Conservation (phyloP, 2,329 filamentous ascomycete species). For the Sphaerulina populicola region DNA sequence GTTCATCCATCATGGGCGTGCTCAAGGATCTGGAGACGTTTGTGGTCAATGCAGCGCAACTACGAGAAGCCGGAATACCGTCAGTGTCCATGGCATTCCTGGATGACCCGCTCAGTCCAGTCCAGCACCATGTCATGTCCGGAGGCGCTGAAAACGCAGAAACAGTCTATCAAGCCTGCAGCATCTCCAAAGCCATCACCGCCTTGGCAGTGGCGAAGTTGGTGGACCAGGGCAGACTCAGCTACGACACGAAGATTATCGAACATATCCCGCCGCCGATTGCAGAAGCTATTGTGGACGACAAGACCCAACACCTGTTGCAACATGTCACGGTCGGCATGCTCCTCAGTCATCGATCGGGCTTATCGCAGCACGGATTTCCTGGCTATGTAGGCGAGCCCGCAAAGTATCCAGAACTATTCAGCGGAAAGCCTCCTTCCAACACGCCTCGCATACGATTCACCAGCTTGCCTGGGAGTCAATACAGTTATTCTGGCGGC, state of each 20-base stretch:
- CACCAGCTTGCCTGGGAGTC: slow-evolving; percentile 20
- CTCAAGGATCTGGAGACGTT: slow-evolving; percentile 15
- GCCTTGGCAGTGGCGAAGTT: slow-evolving; percentile 21
- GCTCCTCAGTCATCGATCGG: slow-evolving; percentile 24
- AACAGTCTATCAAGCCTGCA: slow-evolving; percentile 26
- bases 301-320: slow-evolving; percentile 15
- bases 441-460: slow-evolving; percentile 23
- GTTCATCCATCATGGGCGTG: slow-evolving; percentile 8
- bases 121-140: slow-evolving; percentile 15
- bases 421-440: slow-evolving; percentile 16
- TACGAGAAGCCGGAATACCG: slow-evolving; percentile 15
- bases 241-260: slow-evolving; percentile 17
- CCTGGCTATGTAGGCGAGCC: slow-evolving; percentile 19
- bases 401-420: slow-evolving; percentile 11
- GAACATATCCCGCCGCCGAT: slow-evolving; percentile 13
- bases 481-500: slow-evolving; percentile 25
- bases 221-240: slow-evolving; percentile 18
- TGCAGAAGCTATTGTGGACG: slow-evolving; percentile 12
- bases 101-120: slow-evolving; percentile 12
- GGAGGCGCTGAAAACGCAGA: slow-evolving; percentile 18
- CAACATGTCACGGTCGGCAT: slow-evolving; percentile 21
- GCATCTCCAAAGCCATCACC: slow-evolving; percentile 26
- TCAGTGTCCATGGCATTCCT: slow-evolving; percentile 23
- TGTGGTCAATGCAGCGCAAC: slow-evolving; percentile 5
- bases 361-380: slow-evolving; percentile 24